These are phyloP conservation scores for Mucor mucedo DNA, from an alignment of 371 early-diverging fungal species.

Conservation along the genomic window DNA sequence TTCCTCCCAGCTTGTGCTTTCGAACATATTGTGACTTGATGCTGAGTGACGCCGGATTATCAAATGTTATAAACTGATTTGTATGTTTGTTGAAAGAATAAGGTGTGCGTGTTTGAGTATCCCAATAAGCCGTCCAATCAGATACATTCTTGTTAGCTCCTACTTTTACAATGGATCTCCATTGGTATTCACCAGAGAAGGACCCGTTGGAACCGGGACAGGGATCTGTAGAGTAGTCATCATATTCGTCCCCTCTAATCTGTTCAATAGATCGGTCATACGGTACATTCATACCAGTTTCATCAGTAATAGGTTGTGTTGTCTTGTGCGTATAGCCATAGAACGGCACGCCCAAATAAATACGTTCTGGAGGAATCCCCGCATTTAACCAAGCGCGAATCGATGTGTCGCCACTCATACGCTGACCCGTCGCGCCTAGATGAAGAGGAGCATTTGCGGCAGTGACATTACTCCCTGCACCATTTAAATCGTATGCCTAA, in stretches of 20 bases:
- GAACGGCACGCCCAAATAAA: constrained; percentile 65
- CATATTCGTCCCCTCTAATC: constrained; percentile 34
- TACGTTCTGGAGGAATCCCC: constrained; percentile 57
- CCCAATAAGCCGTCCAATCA: constrained; percentile 41
- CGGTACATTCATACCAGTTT: constrained; percentile 14
- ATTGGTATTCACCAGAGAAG: constrained; percentile 35
- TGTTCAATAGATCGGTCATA: constrained; percentile 18
- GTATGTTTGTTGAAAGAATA: constrained; percentile 53
- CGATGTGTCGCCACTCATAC: constrained; percentile 28
- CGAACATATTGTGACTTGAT: constrained; percentile 51
- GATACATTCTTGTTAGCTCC: constrained; percentile 14
- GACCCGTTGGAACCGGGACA: constrained; percentile 23
- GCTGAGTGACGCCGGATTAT: constrained; percentile 49
- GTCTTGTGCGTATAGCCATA: constrained; percentile 54
- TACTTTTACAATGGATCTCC: constrained; percentile 19
- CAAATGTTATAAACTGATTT: constrained; percentile 57
- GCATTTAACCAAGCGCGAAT: constrained; percentile 58
- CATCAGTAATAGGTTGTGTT: neutral
- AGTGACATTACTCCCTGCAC: constrained; percentile 32
- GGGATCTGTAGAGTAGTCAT: constrained; percentile 28
- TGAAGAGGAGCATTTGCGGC: constrained; percentile 72
- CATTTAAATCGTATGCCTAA: constrained; percentile 49
- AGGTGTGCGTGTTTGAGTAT: constrained; percentile 50
- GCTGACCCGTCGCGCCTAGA: constrained; percentile 15
- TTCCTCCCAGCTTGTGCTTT: constrained; percentile 49